Conservation (phyloP, 2,329 filamentous ascomycete genomes). For the Epichloe gansuensis region DNA sequence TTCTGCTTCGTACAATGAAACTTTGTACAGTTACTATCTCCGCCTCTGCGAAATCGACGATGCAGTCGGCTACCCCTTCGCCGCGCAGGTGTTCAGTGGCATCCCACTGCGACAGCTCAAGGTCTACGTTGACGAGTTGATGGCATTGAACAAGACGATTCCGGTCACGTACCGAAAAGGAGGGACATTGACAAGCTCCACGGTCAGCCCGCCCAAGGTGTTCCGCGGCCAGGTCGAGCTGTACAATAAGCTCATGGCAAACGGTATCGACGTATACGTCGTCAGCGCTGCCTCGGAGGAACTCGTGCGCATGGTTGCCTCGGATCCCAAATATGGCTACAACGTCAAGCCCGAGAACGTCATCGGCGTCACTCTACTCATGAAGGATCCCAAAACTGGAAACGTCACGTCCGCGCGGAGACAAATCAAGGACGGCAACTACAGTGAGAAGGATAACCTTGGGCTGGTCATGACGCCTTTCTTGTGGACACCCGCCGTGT, state of each 20-base stretch:
- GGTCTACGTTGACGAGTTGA: slow-evolving; percentile 33
- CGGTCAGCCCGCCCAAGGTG: slow-evolving; percentile 22
- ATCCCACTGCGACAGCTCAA: slow-evolving; percentile 31
- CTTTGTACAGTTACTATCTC: slow-evolving; percentile 31
- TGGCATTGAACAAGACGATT: slow-evolving; percentile 27
- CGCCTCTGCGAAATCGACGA: slow-evolving; percentile 30
- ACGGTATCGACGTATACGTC: slow-evolving; percentile 31
- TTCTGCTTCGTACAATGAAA: slow-evolving; percentile 23
- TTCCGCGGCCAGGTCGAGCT: slow-evolving; percentile 30
- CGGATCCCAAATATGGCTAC: slow-evolving; percentile 31
- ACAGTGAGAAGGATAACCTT: slow-evolving; percentile 23
- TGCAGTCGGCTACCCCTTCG: slow-evolving; percentile 29
- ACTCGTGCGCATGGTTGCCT: slow-evolving; percentile 32
- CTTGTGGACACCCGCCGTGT: slow-evolving; percentile 30
- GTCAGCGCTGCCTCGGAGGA: slow-evolving; percentile 30
- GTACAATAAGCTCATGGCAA: slow-evolving; percentile 28
- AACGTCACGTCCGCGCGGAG: slow-evolving; percentile 24
- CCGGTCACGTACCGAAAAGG: slow-evolving; percentile 23
- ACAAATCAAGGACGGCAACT: slow-evolving; percentile 25
- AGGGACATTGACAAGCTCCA: slow-evolving; percentile 16
- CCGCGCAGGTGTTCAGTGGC: slow-evolving; percentile 28
- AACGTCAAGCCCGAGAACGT: slow-evolving; percentile 31
- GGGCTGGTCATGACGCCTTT: slow-evolving; percentile 27
- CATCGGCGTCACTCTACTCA: slow-evolving; percentile 27
- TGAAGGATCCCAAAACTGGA: slow-evolving; percentile 18